Evolutionary conservation across 208 protist species (phyloP).

Genomic region (Porcisia hertigi): DNA sequence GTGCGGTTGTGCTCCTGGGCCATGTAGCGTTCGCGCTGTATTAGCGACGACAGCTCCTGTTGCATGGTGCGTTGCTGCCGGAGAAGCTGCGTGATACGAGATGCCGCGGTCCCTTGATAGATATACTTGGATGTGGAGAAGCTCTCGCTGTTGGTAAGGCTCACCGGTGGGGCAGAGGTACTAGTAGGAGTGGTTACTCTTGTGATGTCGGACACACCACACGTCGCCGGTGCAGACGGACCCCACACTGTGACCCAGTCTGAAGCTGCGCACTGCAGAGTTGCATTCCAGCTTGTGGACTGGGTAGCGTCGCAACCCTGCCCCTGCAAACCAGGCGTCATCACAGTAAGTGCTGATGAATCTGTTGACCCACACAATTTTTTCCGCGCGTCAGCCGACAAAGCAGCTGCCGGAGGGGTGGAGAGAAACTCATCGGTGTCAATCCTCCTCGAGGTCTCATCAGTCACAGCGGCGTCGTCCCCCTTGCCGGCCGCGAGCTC

Average conservation of each 20-base stretch:
- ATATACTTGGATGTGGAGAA: not conserved
- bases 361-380: not conserved
- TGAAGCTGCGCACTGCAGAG: constrained; percentile 1
- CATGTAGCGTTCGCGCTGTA: constrained; percentile 2
- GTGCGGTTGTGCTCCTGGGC: constrained; percentile 11
- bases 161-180: not conserved
- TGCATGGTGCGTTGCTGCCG: constrained; percentile 14
- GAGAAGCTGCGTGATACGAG: constrained; percentile 8
- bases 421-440: not conserved
- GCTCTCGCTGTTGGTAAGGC: not conserved
- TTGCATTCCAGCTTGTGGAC: not conserved
- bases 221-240: not conserved
- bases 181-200: not conserved
- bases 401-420: not conserved
- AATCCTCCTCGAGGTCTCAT: not conserved
- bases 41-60: constrained; percentile 7
- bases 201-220: not conserved
- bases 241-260: not conserved
- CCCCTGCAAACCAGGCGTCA: not conserved
- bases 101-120: constrained; percentile 2
- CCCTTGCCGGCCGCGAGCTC: not conserved
- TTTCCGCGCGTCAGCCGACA: not conserved
- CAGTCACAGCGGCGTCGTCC: not conserved
- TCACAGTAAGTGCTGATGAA: not conserved
- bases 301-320: not conserved